These are phyloP conservation scores for Trametes coccinea DNA, from an alignment of 768 basidiomycete genomes.

Conservation along the genomic window DNA sequence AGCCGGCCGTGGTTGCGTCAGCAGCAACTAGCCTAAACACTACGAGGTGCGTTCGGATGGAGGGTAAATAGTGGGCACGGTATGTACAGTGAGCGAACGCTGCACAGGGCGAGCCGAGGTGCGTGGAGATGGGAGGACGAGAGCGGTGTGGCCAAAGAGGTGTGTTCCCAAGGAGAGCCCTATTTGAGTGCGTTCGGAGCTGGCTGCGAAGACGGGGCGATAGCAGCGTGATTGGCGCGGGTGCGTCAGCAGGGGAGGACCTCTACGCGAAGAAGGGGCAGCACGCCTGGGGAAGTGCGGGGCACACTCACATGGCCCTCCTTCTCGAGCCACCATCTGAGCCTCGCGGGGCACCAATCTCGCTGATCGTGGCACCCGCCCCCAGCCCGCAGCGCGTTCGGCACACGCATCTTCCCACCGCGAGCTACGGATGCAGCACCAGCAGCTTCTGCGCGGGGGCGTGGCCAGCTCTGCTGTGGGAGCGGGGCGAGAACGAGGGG, in stretches of 20 bases:
- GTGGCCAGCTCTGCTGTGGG: constrained; percentile 2
- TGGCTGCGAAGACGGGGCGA: background rate
- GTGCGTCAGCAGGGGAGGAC: constrained; percentile 13
- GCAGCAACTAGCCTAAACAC: background rate
- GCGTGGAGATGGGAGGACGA: background rate
- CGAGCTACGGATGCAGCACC: background rate
- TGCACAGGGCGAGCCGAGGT: no score
- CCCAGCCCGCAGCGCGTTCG: background rate
- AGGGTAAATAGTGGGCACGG: background rate
- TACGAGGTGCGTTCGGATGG: background rate
- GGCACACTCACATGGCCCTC: constrained; percentile 7
- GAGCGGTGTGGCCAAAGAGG: constrained; percentile 6
- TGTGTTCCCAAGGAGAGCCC: background rate
- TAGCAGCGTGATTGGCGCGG: constrained; percentile 12
- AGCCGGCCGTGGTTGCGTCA: background rate
- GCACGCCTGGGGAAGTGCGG: constrained; percentile 9
- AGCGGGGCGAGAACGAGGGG: constrained; percentile 3
- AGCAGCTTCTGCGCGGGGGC: background rate
- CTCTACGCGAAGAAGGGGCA: background rate
- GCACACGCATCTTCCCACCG: constrained; percentile 13
- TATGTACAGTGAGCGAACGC: background rate
- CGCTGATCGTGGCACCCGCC: constrained; percentile 13
- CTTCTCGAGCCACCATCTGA: background rate
- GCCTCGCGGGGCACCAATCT: constrained; percentile 9
- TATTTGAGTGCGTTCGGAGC: constrained; percentile 3